These are phyloP conservation scores for Turritis glabra DNA, from an alignment of 345 rosid species.

Conservation along the genomic window DNA sequence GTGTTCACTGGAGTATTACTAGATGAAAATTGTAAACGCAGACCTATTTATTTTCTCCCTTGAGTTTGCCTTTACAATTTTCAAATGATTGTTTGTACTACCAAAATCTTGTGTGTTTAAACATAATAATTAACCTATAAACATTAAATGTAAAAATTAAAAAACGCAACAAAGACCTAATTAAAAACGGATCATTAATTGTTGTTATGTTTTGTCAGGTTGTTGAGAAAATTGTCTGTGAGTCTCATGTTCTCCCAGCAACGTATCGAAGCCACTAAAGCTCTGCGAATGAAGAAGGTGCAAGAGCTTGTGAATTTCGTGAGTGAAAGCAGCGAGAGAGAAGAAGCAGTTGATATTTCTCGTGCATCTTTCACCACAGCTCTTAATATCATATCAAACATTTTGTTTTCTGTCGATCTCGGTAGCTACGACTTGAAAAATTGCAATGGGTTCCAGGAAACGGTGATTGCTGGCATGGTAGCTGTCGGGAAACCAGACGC, in stretches of 20 bases:
- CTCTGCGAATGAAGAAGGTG: conserved; percentile 16
- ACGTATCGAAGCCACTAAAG: conserved; percentile 13
- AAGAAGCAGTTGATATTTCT: conserved; percentile 27
- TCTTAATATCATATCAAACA: conserved; percentile 33
- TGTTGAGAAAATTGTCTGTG: conserved; percentile 17
- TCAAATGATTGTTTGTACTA: neutral
- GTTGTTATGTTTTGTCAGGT: neutral
- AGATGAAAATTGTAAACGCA: neutral
- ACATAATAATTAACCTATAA: neutral
- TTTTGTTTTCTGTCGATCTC: conserved; percentile 24
- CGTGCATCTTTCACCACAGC: conserved; percentile 18
- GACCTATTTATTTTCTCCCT: neutral
- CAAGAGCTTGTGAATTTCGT: conserved; percentile 21
- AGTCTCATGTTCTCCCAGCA: conserved; percentile 23
- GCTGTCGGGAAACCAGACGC: conserved; percentile 11
- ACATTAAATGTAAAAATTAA: neutral
- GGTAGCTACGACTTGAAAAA: conserved; percentile 4
- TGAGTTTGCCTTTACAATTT: neutral
- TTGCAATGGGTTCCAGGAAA: conserved; percentile 3
- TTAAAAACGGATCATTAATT: neutral
- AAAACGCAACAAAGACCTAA: neutral
- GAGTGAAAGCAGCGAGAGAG: conserved; percentile 18
- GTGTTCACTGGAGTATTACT: neutral
- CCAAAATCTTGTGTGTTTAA: neutral
- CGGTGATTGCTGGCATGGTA: conserved; percentile 7